Evolutionary conservation across 257 asterid genomes (phyloP).

Genomic region (Fraxinus cuspidata): DNA sequence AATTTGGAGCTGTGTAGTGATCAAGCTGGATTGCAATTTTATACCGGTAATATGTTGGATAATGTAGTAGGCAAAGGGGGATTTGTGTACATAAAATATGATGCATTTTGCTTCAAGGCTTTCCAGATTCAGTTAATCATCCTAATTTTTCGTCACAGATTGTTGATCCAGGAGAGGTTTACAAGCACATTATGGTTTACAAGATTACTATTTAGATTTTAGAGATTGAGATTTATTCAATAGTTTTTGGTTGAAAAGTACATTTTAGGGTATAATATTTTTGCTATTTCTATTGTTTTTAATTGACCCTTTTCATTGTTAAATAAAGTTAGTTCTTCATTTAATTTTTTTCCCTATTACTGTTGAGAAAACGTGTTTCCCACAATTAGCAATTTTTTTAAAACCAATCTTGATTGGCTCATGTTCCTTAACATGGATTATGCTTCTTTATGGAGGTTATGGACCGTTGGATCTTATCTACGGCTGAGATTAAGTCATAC

Average conservation of each 20-base stretch:
- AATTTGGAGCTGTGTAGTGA: constrained; percentile 82
- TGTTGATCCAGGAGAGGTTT: constrained; percentile 59
- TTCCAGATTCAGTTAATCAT: constrained; percentile 83
- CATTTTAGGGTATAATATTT: too few relatives aligned
- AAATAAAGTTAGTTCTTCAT: too few relatives aligned
- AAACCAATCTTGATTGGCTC: too few relatives aligned
- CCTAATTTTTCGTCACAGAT: constrained; percentile 75
- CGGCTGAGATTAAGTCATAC: too few relatives aligned
- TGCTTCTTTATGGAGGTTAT: too few relatives aligned
- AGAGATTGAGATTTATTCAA: not conserved
- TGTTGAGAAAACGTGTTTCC: too few relatives aligned
- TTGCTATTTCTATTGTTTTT: not conserved
- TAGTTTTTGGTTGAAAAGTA: not conserved
- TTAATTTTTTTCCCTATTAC: too few relatives aligned
- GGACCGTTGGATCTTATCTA: too few relatives aligned
- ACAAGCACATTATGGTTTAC: constrained; percentile 67
- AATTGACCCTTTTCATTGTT: not conserved
- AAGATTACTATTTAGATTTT: constrained; percentile 50
- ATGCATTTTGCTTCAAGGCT: constrained; percentile 72
- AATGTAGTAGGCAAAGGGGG: constrained; percentile 59
- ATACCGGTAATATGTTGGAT: constrained; percentile 59
- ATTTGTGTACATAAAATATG: constrained; percentile 44
- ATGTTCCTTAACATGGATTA: too few relatives aligned
- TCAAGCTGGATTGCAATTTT: constrained; percentile 79
- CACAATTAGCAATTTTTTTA: too few relatives aligned